A percentile compares a stretch with the other conserved stretches of the same genome.
Evolutionary conservation across 805 yeast genomes (phyloP).

Genomic region (Tetrapisispora taiwanensis): DNA sequence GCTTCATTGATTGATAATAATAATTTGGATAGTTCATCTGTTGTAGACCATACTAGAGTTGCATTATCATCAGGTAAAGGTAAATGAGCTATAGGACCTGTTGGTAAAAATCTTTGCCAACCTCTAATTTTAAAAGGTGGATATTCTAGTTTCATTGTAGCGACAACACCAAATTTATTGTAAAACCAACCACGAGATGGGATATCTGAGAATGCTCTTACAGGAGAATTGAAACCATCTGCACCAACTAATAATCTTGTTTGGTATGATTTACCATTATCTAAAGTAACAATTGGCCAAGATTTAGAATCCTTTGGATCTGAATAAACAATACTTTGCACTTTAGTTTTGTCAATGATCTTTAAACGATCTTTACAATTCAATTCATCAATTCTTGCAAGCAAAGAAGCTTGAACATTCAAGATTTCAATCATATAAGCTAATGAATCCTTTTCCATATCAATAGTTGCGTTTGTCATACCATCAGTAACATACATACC

Average conservation of each 20-base stretch:
- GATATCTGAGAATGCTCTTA: constrained; percentile 68
- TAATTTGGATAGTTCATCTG: constrained; percentile 60
- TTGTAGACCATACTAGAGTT: constrained; percentile 89
- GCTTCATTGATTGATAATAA: constrained; percentile 49
- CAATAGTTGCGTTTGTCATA: constrained; percentile 54
- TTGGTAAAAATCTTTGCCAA: constrained; percentile 85
- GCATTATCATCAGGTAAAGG: constrained; percentile 83
- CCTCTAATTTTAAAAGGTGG: constrained; percentile 66
- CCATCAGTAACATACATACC: constrained; percentile 84
- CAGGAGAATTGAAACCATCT: constrained; percentile 94
- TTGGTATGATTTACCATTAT: constrained; percentile 51
- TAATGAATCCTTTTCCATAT: constrained; percentile 49
- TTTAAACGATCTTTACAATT: constrained; percentile 19
- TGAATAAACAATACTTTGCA: constrained; percentile 38
- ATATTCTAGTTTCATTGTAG: constrained; percentile 65
- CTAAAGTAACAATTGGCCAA: constrained; percentile 71
- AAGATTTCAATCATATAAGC: constrained; percentile 86
- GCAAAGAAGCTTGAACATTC: constrained; percentile 70
- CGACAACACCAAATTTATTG: constrained; percentile 84
- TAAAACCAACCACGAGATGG: constrained; percentile 90
- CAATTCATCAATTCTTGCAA: constrained; percentile 41
- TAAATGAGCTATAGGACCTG: constrained; percentile 87
- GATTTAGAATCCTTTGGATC: constrained; percentile 32
- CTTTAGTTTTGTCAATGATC: constrained; percentile 60
- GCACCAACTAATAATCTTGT: constrained; percentile 85